Evolutionary conservation across 108 stramenopile genomes (phyloP).

Genomic region (Seminavis robusta): DNA sequence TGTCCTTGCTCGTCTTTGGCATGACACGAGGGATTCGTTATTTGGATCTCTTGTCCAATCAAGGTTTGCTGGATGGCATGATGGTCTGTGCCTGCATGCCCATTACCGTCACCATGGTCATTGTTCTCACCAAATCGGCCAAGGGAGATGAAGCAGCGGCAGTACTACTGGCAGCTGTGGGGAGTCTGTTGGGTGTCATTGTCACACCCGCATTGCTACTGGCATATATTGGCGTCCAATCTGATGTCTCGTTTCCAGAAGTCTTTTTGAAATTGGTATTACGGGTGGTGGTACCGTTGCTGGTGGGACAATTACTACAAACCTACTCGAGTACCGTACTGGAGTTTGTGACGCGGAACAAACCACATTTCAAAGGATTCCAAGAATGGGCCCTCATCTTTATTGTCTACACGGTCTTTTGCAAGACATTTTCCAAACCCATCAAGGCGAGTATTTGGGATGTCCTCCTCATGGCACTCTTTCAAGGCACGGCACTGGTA

Average conservation of each 20-base stretch:
- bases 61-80: slow-evolving; percentile 26
- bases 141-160: slow-evolving; percentile 66
- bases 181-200: slow-evolving; percentile 64
- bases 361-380: slow-evolving; percentile 36
- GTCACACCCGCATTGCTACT: slow-evolving; percentile 54
- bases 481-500: slow-evolving; percentile 32
- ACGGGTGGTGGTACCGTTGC: slow-evolving; percentile 53
- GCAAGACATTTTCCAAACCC: slow-evolving; percentile 41
- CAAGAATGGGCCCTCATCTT: slow-evolving; percentile 56
- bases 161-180: slow-evolving; percentile 56
- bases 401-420: slow-evolving; percentile 69
- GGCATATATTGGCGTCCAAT: slow-evolving; percentile 39
- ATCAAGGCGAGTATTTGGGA: slow-evolving; percentile 25
- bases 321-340: slow-evolving; percentile 24
- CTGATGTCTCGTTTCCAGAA: slow-evolving; percentile 31
- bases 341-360: slow-evolving; percentile 42
- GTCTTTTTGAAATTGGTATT: slow-evolving; percentile 51
- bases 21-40: no score
- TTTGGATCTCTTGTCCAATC: no score
- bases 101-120: slow-evolving; percentile 66
- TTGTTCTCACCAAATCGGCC: slow-evolving; percentile 54
- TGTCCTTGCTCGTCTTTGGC: no score
- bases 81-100: slow-evolving; percentile 58
- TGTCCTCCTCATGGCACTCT: slow-evolving; percentile 44
- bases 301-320: slow-evolving; percentile 53